A percentile compares a stretch with the other conserved stretches of the same genome.
Evolutionary conservation across 306 rosid genomes (phyloP).

Genomic region (Medicago truncatula): MtrunA17r5.0-ANR NC_053049.1:37418501-37419000

Average conservation of each 20-base stretch:
- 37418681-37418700: neutral
- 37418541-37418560: neutral
- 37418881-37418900: conserved; percentile 60
- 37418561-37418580: too few species aligned
- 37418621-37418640: conserved; percentile 11
- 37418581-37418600: neutral
- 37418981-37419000: conserved; percentile 73
- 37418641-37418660: neutral
- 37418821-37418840: too few species aligned
- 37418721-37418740: neutral
- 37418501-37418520: too few species aligned
- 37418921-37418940: conserved; percentile 71
- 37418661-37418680: neutral
- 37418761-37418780: conserved; percentile 43
- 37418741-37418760: conserved; percentile 29
- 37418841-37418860: conserved; percentile 69
- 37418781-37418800: neutral
- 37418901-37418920: conserved; percentile 72
- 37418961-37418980: conserved; percentile 70
- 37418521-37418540: neutral
- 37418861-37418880: conserved; percentile 77
- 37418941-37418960: conserved; percentile 77
- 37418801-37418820: neutral
- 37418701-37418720: neutral
- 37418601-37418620: conserved; percentile 18